Percentiles rank a stretch among this genome's conserved stretches.
Evolutionary conservation across 352 stramenopile species (phyloP).

Genomic region (Pythium aphanidermatum): DNA sequence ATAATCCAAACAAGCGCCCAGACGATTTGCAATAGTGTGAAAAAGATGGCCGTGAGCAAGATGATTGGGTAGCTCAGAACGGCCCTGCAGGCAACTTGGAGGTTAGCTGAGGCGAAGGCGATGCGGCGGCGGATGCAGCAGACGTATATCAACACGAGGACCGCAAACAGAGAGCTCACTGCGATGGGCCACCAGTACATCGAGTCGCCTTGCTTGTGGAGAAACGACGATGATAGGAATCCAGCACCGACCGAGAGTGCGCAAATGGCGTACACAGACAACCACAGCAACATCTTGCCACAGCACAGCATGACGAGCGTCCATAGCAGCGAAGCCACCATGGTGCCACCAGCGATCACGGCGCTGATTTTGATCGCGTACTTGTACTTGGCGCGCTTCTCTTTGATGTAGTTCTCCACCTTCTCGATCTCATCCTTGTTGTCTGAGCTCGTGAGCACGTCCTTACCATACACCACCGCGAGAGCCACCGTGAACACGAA

Average conservation of each 20-base stretch:
- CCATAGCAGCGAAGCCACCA: conserved; percentile 39
- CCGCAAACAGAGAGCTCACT: conserved; percentile 30
- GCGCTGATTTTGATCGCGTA: conserved; percentile 45
- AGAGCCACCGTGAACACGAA: conserved; percentile 29
- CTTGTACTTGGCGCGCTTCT: conserved; percentile 52
- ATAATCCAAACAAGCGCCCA: conserved; percentile 78
- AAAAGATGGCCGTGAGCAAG: conserved; percentile 57
- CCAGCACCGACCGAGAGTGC: conserved; percentile 33
- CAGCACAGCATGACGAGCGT: conserved; percentile 46
- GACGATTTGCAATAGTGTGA: conserved; percentile 58
- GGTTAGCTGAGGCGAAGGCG: conserved; percentile 78
- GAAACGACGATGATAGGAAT: conserved; percentile 29
- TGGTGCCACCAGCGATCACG: conserved; percentile 31
- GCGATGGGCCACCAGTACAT: conserved; percentile 49
- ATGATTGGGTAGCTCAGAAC: conserved; percentile 73
- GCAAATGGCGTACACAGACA: conserved; percentile 35
- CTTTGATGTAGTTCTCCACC: conserved; percentile 39
- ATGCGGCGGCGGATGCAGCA: conserved; percentile 49
- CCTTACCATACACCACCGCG: conserved; percentile 51
- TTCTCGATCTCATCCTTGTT: conserved; percentile 35
- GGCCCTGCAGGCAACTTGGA: conserved; percentile 68
- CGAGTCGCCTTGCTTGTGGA: conserved; percentile 31
- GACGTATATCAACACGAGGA: conserved; percentile 45
- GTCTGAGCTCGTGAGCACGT: conserved; percentile 22
- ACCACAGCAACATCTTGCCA: conserved; percentile 62